Evolutionary conservation across 2,329 filamentous ascomycete species (phyloP), one percentile per base, ranked within the genome.

Genomic region (Arthrobotrys sphaeroides): DNA sequence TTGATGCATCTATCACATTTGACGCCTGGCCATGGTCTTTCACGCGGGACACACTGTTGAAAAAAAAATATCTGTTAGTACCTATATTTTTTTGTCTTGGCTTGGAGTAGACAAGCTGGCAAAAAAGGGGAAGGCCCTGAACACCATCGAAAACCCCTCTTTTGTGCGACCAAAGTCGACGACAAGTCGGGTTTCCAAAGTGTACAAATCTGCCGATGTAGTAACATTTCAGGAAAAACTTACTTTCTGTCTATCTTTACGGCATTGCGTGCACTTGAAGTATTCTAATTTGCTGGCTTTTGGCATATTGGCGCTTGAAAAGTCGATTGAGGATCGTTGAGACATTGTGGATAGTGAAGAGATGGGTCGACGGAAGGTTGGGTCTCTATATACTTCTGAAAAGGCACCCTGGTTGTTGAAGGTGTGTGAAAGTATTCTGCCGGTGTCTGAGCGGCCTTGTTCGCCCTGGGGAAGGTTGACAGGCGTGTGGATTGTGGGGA

Each of bases 1-100:
- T 76, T 76, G 33, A 70, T 76, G 40, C 73, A 76, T 59, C 70
- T 57, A 55, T 69, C 73, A 26, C 73, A 76, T 70, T 76, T 76
- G 10, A 69, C 73, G 22, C 66, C 73, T 65, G 73, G 73, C 73
- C 73, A 76, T 53, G 66, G 65, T n/a, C 73, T 38, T 60, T 76
- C 73, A 12, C 73, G 64, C 13, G 73, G 73, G 13, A 70, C 65
- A 51, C 73, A 76, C 73, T 76, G 62, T 66, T 53, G 42, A 12
- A 49, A 66, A 45, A 12, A 10, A 28, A 70, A 36, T n/a, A 12
- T 47, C 24, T 26, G 64, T 76, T 69, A 69, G 64, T 51, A 70
- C 24, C 31, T 40, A n/a, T 75, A 68, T 73, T 43, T 18, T 55
- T 55, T 60, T 64, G 43, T 67, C 57, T 64, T 68, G 60, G 62